These are phyloP conservation scores for Gautieria morchelliformis DNA, from an alignment of 768 basidiomycete genomes.

Conservation along the genomic window DNA sequence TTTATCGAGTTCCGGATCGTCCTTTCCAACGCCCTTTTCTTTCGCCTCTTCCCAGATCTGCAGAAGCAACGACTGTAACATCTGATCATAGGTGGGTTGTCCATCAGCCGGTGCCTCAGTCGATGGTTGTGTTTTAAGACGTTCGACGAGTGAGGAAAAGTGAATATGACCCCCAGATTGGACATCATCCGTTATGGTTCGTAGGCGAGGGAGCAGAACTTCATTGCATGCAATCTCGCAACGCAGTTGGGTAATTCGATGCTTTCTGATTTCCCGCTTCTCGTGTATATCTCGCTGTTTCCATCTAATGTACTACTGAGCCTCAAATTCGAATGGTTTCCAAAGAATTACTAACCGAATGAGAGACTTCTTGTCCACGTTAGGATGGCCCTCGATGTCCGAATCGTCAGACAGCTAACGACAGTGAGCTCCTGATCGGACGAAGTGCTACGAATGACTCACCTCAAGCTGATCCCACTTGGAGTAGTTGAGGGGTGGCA, in stretches of 20 bases:
- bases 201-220: slow-evolving; percentile 66
- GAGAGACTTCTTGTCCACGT: slow-evolving; percentile 92
- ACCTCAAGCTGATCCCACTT: slow-evolving; percentile 98
- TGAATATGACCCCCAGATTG: slow-evolving; percentile 36
- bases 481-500: slow-evolving; percentile 83
- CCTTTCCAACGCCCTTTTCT: slow-evolving; percentile 48
- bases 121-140: slow-evolving; percentile 66
- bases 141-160: slow-evolving; percentile 64
- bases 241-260: slow-evolving; percentile 57
- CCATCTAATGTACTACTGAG: slow-evolving; percentile 43
- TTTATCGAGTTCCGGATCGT: slow-evolving; percentile 45
- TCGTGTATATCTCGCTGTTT: slow-evolving; percentile 98
- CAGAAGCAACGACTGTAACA: slow-evolving; percentile 71
- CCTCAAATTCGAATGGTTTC: not conserved
- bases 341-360: slow-evolving; percentile 46
- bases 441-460: slow-evolving; percentile 8
- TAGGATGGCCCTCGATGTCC: slow-evolving; percentile 95
- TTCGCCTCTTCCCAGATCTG: slow-evolving; percentile 64
- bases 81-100: slow-evolving; percentile 82
- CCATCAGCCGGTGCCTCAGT: slow-evolving; percentile 59
- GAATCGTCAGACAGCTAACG: slow-evolving; percentile 89
- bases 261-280: slow-evolving; percentile 78
- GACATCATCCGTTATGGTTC: slow-evolving; percentile 44
- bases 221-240: slow-evolving; percentile 81
- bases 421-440: not conserved